These are phyloP conservation scores for Salvia sclarea DNA, from an alignment of 305 asterid genomes.

Conservation along the genomic window DNA sequence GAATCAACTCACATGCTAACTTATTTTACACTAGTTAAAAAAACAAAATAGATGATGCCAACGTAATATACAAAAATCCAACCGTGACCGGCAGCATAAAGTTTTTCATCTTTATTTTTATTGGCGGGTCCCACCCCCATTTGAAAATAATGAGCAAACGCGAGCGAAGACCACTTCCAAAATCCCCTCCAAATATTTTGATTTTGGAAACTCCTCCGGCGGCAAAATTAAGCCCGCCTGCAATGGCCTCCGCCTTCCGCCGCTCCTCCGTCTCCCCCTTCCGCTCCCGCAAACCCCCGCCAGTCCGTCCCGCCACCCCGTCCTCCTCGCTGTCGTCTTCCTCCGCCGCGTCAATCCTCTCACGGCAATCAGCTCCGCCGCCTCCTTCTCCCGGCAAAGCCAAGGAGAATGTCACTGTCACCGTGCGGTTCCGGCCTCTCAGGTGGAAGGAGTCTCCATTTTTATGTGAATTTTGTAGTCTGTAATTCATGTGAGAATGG, in stretches of 20 bases:
- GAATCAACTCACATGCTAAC: too few species aligned
- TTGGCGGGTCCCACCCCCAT: constrained; percentile 29
- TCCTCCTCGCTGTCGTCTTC: constrained; percentile 32
- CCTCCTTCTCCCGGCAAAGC: constrained; percentile 39
- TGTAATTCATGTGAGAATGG: not conserved
- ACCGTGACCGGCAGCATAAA: not conserved
- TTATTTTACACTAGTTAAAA: too few species aligned
- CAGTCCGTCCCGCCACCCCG: constrained; percentile 40
- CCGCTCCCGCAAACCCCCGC: constrained; percentile 62
- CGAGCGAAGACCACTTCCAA: constrained; percentile 28
- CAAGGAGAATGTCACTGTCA: constrained; percentile 77
- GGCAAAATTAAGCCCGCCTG: constrained; percentile 53
- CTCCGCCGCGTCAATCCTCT: constrained; percentile 35
- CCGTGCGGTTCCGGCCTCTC: constrained; percentile 89
- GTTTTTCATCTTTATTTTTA: not conserved
- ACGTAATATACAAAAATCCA: not conserved
- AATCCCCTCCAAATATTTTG: constrained; percentile 29
- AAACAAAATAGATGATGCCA: not conserved
- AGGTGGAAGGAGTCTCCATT: constrained; percentile 40
- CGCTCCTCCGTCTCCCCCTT: constrained; percentile 76
- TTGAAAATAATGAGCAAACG: not conserved
- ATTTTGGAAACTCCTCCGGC: constrained; percentile 54
- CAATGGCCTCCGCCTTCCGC: constrained; percentile 48
- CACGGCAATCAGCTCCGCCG: constrained; percentile 35
- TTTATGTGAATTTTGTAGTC: constrained; percentile 16